Evolutionary conservation across 2,329 filamentous ascomycete genomes (phyloP).

Genomic region (Epichloe amarillans): DNA sequence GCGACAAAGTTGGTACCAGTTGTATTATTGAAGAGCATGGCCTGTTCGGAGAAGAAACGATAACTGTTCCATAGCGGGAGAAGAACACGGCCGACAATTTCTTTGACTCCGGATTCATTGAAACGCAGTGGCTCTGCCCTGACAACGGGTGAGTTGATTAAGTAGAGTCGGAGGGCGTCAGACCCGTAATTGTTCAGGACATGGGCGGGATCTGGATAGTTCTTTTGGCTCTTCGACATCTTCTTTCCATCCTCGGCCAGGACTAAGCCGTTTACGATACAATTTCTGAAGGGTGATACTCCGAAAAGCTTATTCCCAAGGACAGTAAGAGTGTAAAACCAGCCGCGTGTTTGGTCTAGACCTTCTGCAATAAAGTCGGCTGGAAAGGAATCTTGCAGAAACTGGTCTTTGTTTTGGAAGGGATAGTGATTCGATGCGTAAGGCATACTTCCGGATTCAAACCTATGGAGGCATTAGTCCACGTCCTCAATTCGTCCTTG

Average conservation of each 20-base stretch:
- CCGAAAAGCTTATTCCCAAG: constrained; percentile 14
- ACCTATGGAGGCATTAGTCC: constrained; percentile 4
- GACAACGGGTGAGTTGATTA: constrained; percentile 17
- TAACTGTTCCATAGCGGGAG: constrained; percentile 17
- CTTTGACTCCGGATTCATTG: constrained; percentile 14
- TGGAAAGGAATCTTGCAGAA: constrained; percentile 12
- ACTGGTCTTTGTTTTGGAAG: constrained; percentile 13
- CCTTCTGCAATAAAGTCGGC: constrained; percentile 17
- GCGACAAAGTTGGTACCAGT: constrained; percentile 10
- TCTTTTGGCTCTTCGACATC: constrained; percentile 17
- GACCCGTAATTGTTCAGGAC: constrained; percentile 13
- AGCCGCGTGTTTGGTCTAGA: constrained; percentile 16
- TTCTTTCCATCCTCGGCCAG: constrained; percentile 17
- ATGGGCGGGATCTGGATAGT: constrained; percentile 12
- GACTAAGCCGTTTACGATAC: constrained; percentile 16
- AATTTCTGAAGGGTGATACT: constrained; percentile 15
- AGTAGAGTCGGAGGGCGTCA: constrained; percentile 15
- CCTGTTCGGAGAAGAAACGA: constrained; percentile 15
- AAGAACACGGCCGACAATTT: constrained; percentile 13
- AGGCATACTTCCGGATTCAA: constrained; percentile 16
- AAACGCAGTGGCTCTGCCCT: constrained; percentile 15
- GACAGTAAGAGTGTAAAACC: constrained; percentile 16
- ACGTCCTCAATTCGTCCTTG: neutral
- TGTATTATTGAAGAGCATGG: constrained; percentile 11
- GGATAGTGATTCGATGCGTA: constrained; percentile 15